phyloP scores from a whole-genome alignment of 768 basidiomycete species.

The Suillus subalutaceus region DNA sequence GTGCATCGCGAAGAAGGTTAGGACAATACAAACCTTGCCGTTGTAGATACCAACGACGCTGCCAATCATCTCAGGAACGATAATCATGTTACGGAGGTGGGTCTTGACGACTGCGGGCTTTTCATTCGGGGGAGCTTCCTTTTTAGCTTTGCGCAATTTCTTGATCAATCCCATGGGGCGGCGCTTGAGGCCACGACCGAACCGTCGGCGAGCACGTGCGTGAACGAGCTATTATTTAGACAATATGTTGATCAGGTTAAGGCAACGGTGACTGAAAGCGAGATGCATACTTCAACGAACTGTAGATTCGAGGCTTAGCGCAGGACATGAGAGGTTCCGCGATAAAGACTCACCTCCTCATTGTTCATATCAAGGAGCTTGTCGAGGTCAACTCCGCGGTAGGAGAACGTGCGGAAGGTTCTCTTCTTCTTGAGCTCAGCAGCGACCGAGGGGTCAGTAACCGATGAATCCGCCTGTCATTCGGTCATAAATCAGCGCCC shows the following conservation, averaged over 20 bases:
- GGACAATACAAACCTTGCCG: constrained; percentile 68
- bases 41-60: constrained; percentile 98
- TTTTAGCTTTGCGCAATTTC: constrained; percentile 99
- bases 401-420: constrained; percentile 98
- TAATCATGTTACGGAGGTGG: constrained; percentile 99
- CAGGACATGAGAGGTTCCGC: background rate
- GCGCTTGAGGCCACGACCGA: constrained; percentile 98
- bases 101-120: constrained; percentile 99
- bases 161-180: constrained; percentile 98
- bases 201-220: constrained; percentile 96
- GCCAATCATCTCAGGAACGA: constrained; percentile 99
- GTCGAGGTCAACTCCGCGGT: constrained; percentile 97
- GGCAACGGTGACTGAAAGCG: constrained; percentile 14
- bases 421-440: constrained; percentile 99
- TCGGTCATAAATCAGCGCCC: constrained; percentile 9
- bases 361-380: constrained; percentile 96
- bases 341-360: constrained; percentile 71
- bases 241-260: background rate
- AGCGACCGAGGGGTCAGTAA: constrained; percentile 92
- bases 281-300: constrained; percentile 75
- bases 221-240: constrained; percentile 79
- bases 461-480: constrained; percentile 71
- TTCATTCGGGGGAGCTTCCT: constrained; percentile 98
- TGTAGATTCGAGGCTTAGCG: constrained; percentile 29
- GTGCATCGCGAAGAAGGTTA: background rate